Conservation (phyloP, 345 rosid species). For the Leavenworthia alabamica region DNA sequence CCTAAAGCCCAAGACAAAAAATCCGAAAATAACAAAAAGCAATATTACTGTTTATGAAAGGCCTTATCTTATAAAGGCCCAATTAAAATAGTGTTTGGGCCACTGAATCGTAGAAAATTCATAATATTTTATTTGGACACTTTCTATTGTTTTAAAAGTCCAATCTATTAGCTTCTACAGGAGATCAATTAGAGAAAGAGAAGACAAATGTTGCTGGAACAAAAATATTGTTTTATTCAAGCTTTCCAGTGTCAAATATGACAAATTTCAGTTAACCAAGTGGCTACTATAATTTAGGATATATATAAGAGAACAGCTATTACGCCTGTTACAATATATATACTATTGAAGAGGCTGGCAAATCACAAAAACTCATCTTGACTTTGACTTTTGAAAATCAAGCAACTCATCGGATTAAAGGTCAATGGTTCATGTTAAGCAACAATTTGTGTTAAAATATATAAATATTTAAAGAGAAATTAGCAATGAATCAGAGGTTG, state of each 20-base stretch:
- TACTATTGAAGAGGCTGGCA: too few species aligned
- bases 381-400: too few species aligned
- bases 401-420: too few species aligned
- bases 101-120: too few species aligned
- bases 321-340: neutral
- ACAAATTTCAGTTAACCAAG: neutral
- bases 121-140: neutral
- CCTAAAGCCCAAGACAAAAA: too few species aligned
- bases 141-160: neutral
- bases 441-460: neutral
- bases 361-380: too few species aligned
- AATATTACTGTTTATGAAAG: too few species aligned
- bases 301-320: neutral
- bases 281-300: too few species aligned
- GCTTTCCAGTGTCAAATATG: neutral
- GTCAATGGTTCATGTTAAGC: neutral
- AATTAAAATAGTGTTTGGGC: too few species aligned
- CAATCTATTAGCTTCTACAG: neutral
- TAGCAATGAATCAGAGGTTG: slow-evolving; percentile 22
- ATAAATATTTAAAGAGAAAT: neutral
- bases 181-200: neutral
- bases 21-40: too few species aligned
- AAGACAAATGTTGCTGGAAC: neutral
- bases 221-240: neutral
- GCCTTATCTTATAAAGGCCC: too few species aligned